These are phyloP conservation scores for Pythium dissotocum DNA, from an alignment of 352 stramenopile species.

Conservation along the genomic window DNA sequence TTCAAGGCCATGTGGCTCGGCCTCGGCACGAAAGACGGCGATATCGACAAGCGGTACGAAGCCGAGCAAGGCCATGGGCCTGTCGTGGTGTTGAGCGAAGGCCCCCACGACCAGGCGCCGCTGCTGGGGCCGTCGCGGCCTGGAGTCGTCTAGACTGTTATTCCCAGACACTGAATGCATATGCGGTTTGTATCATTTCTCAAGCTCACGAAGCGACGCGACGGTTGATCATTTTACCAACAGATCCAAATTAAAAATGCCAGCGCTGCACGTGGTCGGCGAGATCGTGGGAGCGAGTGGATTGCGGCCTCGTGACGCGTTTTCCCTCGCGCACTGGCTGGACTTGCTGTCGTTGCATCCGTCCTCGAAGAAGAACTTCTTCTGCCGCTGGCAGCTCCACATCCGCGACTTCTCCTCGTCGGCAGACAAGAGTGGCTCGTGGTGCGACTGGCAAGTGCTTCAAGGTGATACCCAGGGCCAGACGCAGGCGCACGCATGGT, in stretches of 20 bases:
- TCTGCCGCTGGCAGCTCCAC: constrained; percentile 51
- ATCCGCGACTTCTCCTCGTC: constrained; percentile 15
- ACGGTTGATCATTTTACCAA: too few relatives aligned
- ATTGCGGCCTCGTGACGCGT: constrained; percentile 29
- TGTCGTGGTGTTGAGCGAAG: constrained; percentile 11
- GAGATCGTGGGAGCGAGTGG: constrained; percentile 52
- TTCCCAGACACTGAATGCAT: neutral
- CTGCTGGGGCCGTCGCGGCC: constrained; percentile 8
- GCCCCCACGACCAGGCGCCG: constrained; percentile 20
- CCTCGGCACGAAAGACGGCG: constrained; percentile 19
- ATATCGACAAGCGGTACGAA: constrained; percentile 14
- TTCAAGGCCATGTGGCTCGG: constrained; percentile 65
- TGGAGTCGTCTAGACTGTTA: neutral
- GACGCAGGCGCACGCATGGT: constrained; percentile 44
- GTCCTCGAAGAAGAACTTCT: constrained; percentile 41
- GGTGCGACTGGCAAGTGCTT: constrained; percentile 39
- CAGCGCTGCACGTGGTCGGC: constrained; percentile 42
- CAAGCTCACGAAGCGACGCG: constrained; percentile 12
- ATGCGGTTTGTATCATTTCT: neutral
- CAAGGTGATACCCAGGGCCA: constrained; percentile 42
- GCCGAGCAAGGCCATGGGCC: neutral
- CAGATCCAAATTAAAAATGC: constrained; percentile 29
- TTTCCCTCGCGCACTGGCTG: constrained; percentile 30
- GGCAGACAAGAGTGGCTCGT: neutral
- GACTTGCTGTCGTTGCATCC: constrained; percentile 47